These are phyloP conservation scores for Paramecium octaurelia DNA, from an alignment of 73 alveolate genomes.

Conservation along the genomic window DNA sequence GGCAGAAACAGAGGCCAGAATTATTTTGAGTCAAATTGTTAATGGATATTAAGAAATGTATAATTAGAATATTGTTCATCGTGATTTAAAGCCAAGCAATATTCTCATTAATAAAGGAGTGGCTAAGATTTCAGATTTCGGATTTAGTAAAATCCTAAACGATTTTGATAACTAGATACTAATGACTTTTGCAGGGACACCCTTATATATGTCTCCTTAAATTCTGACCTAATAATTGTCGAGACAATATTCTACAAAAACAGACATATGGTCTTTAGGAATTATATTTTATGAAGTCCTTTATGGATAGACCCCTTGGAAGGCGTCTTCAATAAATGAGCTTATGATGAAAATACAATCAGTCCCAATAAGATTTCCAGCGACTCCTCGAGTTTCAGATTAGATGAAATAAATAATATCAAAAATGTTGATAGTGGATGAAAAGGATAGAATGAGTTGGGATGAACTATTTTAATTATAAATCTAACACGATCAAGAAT, in stretches of 20 bases:
- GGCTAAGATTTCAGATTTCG: conserved; percentile 70
- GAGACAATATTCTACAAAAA: background rate
- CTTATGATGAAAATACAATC: background rate
- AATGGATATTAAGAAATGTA: conserved; percentile 62
- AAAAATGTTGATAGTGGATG: background rate
- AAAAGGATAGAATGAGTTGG: conserved; percentile 39
- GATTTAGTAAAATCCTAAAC: conserved; percentile 34
- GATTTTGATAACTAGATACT: background rate
- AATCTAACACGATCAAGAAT: background rate
- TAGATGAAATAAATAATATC: background rate
- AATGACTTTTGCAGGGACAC: background rate
- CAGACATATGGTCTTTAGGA: conserved; percentile 29
- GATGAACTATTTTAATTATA: background rate
- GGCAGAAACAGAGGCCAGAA: conserved; percentile 67
- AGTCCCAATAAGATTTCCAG: background rate
- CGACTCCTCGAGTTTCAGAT: background rate
- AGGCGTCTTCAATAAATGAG: background rate
- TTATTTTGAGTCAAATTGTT: conserved; percentile 70
- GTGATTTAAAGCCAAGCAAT: conserved; percentile 79
- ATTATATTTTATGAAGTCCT: conserved; percentile 38
- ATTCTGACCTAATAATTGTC: background rate
- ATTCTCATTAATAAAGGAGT: conserved; percentile 63
- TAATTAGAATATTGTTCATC: conserved; percentile 68
- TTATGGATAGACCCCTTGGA: conserved; percentile 14
- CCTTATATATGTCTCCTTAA: conserved; percentile 1